Evolutionary conservation across 2,329 filamentous ascomycete genomes (phyloP).

Genomic region (Neophaeococcomyces aloes): DNA sequence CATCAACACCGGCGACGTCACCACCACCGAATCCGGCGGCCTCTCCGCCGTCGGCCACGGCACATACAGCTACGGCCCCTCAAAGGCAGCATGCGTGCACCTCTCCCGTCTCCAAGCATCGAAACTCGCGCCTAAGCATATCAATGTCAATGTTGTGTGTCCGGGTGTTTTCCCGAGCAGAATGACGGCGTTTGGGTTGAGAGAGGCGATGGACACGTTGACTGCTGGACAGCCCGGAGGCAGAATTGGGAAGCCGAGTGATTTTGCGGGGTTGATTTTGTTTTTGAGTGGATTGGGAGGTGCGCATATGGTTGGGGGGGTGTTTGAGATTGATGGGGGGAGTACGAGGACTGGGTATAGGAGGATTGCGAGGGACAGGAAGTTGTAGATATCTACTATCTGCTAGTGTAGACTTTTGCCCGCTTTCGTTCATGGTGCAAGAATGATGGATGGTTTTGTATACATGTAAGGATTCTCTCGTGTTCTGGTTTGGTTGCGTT

Average conservation of each 20-base stretch:
- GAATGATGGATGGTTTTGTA: too few species aligned
- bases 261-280: constrained; percentile 38
- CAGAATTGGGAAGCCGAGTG: constrained; percentile 37
- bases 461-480: too few species aligned
- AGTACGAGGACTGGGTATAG: constrained; percentile 34
- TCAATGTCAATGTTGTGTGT: constrained; percentile 40
- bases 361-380: constrained; percentile 22
- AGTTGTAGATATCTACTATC: constrained; percentile 20
- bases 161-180: constrained; percentile 41
- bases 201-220: constrained; percentile 40
- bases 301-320: constrained; percentile 37
- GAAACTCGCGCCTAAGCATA: constrained; percentile 42
- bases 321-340: constrained; percentile 40
- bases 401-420: too few species aligned
- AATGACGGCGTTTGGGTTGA: constrained; percentile 45
- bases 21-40: constrained; percentile 37
- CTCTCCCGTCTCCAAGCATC: constrained; percentile 42
- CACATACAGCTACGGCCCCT: constrained; percentile 44
- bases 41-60: constrained; percentile 42
- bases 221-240: constrained; percentile 37
- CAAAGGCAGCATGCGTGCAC: constrained; percentile 45
- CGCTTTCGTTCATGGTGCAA: too few species aligned
- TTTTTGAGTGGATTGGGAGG: constrained; percentile 33
- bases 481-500: too few species aligned
- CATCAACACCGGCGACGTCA: constrained; percentile 37